Conservation (phyloP, 129 eudicot species). For the Dittrichia graveolens region DNA sequence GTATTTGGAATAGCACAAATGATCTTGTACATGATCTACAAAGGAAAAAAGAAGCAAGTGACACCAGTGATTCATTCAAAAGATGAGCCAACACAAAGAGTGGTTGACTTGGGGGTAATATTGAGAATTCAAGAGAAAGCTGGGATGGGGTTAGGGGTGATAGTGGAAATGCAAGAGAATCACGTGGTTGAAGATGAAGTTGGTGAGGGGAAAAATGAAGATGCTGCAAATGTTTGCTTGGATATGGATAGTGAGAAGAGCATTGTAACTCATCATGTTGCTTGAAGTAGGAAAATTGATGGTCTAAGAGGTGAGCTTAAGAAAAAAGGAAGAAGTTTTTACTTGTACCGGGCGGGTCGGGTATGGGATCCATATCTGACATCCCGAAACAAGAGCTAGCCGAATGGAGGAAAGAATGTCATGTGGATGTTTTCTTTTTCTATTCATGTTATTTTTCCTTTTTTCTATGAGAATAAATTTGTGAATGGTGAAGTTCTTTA, state of each 20-base stretch:
- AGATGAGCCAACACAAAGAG: not conserved
- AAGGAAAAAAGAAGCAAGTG: constrained; percentile 33
- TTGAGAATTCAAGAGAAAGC: constrained; percentile 30
- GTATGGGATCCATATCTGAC: not conserved
- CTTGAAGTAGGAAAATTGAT: not conserved
- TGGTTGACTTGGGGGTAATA: constrained; percentile 35
- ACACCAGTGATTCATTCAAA: constrained; percentile 27
- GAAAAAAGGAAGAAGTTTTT: constrained; percentile 1
- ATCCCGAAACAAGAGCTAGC: constrained; percentile 4
- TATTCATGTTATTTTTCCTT: not conserved
- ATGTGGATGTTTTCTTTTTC: constrained; percentile 16
- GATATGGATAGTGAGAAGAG: constrained; percentile 27
- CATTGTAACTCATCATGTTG: constrained; percentile 9
- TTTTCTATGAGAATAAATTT: constrained; percentile 12
- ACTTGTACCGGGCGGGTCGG: not conserved
- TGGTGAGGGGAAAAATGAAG: constrained; percentile 24
- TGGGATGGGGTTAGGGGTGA: constrained; percentile 8
- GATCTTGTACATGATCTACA: constrained; percentile 57
- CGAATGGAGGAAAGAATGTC: constrained; percentile 5
- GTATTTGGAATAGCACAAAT: constrained; percentile 61
- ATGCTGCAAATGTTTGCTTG: constrained; percentile 7
- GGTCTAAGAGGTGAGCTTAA: not conserved
- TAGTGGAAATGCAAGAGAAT: constrained; percentile 26
- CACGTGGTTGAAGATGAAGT: constrained; percentile 17
- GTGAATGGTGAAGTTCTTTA: not conserved